phyloP scores from a whole-genome alignment of 257 asterid species.

The Petunia axillaris region DNA sequence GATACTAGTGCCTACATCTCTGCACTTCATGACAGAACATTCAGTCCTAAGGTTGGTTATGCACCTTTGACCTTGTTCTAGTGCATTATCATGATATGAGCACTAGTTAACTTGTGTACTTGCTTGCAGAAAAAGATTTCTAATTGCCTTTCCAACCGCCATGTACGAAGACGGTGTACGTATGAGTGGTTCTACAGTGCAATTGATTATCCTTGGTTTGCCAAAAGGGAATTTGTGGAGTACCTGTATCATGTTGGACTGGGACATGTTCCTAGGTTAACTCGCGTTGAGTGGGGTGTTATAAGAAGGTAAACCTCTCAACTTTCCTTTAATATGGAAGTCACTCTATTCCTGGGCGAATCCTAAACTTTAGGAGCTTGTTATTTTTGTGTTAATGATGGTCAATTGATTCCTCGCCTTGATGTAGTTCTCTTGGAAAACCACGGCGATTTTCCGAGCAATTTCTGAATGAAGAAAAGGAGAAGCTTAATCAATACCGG shows the following conservation, averaged over 20 bases:
- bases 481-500: conserved; percentile 84
- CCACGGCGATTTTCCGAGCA: conserved; percentile 92
- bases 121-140: conserved; percentile 59
- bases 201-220: conserved; percentile 93
- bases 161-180: conserved; percentile 81
- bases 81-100: conserved; percentile 27
- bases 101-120: conserved; percentile 16
- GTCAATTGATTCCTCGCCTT: not conserved
- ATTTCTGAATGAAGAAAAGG: conserved; percentile 93
- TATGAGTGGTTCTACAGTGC: conserved; percentile 96
- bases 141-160: conserved; percentile 63
- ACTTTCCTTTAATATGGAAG: conserved; percentile 2
- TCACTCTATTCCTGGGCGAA: conserved; percentile 13
- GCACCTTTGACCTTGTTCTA: conserved; percentile 28
- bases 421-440: conserved; percentile 87
- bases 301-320: conserved; percentile 69
- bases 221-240: conserved; percentile 86
- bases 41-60: conserved; percentile 53
- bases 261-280: conserved; percentile 85
- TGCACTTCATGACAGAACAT: conserved; percentile 46
- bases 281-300: conserved; percentile 95
- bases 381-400: conserved; percentile 10
- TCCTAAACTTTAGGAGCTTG: not conserved
- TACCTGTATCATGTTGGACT: conserved; percentile 83
- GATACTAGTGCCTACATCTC: conserved; percentile 46